A percentile compares a stretch with the other conserved stretches of the same genome.
phyloP scores from a whole-genome alignment of 1,139 yeast genomes.

The Yamadazyma atlantica region DNA sequence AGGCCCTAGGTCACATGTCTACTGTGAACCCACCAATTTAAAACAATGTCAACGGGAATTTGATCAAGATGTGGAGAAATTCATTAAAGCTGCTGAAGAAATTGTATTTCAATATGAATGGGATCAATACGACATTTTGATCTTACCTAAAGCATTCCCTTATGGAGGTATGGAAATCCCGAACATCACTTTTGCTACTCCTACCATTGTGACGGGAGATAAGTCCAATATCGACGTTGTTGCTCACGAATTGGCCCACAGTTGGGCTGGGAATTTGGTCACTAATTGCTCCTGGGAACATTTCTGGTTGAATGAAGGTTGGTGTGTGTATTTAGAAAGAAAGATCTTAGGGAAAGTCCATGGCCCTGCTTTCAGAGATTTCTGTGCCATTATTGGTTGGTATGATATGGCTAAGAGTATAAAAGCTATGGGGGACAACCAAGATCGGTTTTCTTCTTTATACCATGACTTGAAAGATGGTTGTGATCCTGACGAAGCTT shows the following conservation, averaged over 20 bases:
- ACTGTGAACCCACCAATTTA: constrained; percentile 71
- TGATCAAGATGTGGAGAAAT: constrained; percentile 74
- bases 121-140: constrained; percentile 78
- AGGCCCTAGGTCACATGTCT: constrained; percentile 86
- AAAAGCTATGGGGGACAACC: constrained; percentile 55
- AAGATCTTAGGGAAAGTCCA: constrained; percentile 75
- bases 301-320: constrained; percentile 94
- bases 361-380: constrained; percentile 77
- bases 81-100: constrained; percentile 76
- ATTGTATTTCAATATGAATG: constrained; percentile 84
- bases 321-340: constrained; percentile 92
- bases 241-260: constrained; percentile 90
- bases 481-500: constrained; percentile 85
- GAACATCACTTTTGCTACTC: constrained; percentile 87
- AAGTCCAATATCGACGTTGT: constrained; percentile 83
- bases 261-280: constrained; percentile 90
- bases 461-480: constrained; percentile 67
- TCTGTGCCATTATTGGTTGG: constrained; percentile 88
- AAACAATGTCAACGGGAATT: constrained; percentile 77
- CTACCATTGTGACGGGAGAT: constrained; percentile 85
- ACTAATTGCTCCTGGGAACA: constrained; percentile 93
- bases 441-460: constrained; percentile 57
- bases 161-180: constrained; percentile 98
- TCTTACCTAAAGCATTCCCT: constrained; percentile 83
- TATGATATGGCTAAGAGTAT: constrained; percentile 70